Evolutionary conservation across 2,329 filamentous ascomycete genomes (phyloP), one percentile per base, ranked within the genome.

Genomic region (Ceratocystis papillata): DNA sequence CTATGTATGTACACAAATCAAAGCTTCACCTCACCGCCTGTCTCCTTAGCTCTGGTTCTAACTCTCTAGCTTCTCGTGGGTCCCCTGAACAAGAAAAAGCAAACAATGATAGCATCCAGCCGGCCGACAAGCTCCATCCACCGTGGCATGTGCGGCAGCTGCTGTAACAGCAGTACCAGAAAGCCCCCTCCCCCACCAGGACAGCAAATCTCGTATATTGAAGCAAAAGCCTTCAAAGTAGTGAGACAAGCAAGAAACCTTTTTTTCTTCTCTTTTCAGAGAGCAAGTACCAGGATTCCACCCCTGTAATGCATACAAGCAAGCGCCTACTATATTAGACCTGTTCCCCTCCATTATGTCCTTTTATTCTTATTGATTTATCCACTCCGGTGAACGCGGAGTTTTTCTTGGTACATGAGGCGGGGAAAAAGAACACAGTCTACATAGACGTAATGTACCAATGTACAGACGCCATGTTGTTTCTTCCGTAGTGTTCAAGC

Each of bases 21-120:
- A 57, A 57, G 17, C 8, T 28, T 59, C 55, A 59, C 55, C 55
- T 59, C 55, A 59, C 55, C 55, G 55, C 55, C 15, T 41, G 12
- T 41, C 37, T 41, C 37, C 12, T 15, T 12, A 41, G 37, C 37
- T 41, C 37, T 15, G 3, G n/a, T 22, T 20, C 48, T 3, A 25
- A 22, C 48, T 53, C 48, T 22, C 10, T 53, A 20, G 48, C 2
- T 53, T 22, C 48, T 22, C 22, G 6, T 8, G 48, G 37, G 12
- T 41, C 10, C 37, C 37, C 37, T 12, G 37, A 41, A 5, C 8
- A 41, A 41, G 37, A 15, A 41, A 5, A 15, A 41, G 37, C 12
- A 41, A 41, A 41, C 30, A 15, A 5, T 15, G 12, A 41, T 41
- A 41, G 10, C 37, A 41, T 15, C 37, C 3, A 15, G 37, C 12